Base-by-base conservation (phyloP, 768 basidiomycete genomes). In the Cubamyces lactineus region DNA sequence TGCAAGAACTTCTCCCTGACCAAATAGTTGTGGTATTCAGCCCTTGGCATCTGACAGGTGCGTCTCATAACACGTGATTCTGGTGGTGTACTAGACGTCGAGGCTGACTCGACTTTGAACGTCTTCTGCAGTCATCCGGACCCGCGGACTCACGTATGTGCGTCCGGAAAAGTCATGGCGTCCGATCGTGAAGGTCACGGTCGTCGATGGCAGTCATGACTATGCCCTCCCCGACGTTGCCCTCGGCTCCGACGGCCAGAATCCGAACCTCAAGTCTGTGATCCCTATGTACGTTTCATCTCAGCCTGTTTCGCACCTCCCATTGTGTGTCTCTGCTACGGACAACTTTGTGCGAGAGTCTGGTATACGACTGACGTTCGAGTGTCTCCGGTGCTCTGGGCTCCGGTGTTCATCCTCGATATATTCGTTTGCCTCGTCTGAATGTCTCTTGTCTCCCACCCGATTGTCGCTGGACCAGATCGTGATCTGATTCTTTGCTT, bases 211-310 rank as follows among this genome's bases (percentile, higher is more conserved):
- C 34, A 15, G 34, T 12, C 58, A 39, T 15, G 63, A 59, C 5
- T 49, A 56, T 16, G 49, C 42, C 5, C 46, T 58, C 3, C 75
- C 80, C 21, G 89, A 91, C 67, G 76, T 83, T 9, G 72, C 77
- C 21, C 81, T 91, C 2, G 89, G 89, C 0, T 76, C 76, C 19
- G 88, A 91, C 57, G 89, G 89, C 0, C 87, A 89, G 68, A 88
- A 86, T 59, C 82, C 86, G 0, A 90, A 91, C 67, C 73, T 84
- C 50, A 87, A 84, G 63, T 76, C 80, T 0, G 72, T 71, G 0
- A 81, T 86, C 59, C 65, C 70, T 26, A 76, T 89, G 89, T 89
- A 69, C 56, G 86, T 77, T 23, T 47, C 23, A 41, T 30, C 16
- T n/a, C 47, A 51, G 2, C 23, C 23, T 3, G 13, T 23, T 19